Percentiles rank a stretch among this genome's conserved stretches.
Evolutionary conservation across 208 protist genomes (phyloP).

Genomic region (Phytomonas sp.): DNA sequence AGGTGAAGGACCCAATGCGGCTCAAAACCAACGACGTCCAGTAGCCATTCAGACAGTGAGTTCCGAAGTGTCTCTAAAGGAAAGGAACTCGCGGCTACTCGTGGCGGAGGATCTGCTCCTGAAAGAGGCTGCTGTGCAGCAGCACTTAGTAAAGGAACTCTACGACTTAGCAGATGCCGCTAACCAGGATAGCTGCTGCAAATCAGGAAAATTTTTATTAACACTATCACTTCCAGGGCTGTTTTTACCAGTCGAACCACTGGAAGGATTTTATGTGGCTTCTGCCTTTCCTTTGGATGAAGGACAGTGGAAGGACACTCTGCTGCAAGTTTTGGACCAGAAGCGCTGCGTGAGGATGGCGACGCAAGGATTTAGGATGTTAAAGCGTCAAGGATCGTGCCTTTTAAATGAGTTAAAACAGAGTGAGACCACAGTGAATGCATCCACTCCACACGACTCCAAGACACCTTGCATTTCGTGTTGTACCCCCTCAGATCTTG

Average conservation of each 20-base stretch:
- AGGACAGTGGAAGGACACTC: background rate
- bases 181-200: background rate
- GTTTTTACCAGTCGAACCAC: background rate
- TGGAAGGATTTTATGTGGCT: background rate
- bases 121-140: slow-evolving; percentile 27
- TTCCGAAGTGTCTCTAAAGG: background rate
- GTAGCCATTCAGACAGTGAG: background rate
- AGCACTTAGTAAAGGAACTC: slow-evolving; percentile 25
- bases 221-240: background rate
- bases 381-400: background rate
- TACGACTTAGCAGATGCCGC: slow-evolving; percentile 19
- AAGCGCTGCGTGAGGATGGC: background rate
- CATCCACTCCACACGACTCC: background rate
- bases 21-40: background rate
- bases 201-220: background rate
- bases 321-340: background rate
- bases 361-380: background rate
- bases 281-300: background rate
- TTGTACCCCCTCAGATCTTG: background rate
- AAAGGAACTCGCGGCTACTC: slow-evolving; percentile 27
- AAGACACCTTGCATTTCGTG: background rate
- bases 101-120: slow-evolving; percentile 35
- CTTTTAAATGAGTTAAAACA: background rate
- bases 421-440: background rate
- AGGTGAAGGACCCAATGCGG: background rate